Evolutionary conservation across 441 rosid genomes (phyloP), one percentile per base, ranked within the genome.

Genomic region (Gossypium schwendimanii): DNA sequence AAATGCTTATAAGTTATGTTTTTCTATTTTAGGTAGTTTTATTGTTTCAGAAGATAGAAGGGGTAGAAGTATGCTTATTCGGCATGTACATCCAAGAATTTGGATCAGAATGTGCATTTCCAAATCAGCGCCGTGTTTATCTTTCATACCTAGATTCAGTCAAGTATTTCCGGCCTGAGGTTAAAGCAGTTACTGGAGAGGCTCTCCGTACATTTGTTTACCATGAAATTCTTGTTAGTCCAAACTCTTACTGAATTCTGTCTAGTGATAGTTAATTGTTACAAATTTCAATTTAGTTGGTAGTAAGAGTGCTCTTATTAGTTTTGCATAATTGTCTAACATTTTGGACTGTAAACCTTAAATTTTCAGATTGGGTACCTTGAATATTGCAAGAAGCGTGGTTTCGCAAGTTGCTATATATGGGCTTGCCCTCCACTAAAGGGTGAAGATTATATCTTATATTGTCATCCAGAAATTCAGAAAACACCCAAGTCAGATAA

Each of bases 51-150:
- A 96, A 91, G 90, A 96, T 93, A 77, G 98, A 96, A 82, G 99
- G 99, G 53, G 98, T 94, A 71, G 99, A 96, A 81, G 99, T 93
- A 44, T 96, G 99, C 84, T 78, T 96, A 50, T 96, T 96, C 80
- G 97, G 97, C 72, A 96, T 96, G 99, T 96, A 96, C 58, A 98
- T 93, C 72, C 99, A 95, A 83, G 99, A 95, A 89, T 95, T 89
- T 74, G 99, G 98, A 76, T 81, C 98, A 64, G 98, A 96, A 81
- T 80, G 86, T 60, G 86, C 83, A 68, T 88, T 82, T 75, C 98
- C 93, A 65, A 92, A 90, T 86, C 97, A 89, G 73, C 93, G 94
- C 4, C 92, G 98, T 50, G 99, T 96, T 33, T 96, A 96, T 86
- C 89, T 95, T 49, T 95, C 99, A 2, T 95, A 95, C 76, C 84